Conservation (phyloP, 345 rosid genomes). For the Eucalyptus coolabah region DNA sequence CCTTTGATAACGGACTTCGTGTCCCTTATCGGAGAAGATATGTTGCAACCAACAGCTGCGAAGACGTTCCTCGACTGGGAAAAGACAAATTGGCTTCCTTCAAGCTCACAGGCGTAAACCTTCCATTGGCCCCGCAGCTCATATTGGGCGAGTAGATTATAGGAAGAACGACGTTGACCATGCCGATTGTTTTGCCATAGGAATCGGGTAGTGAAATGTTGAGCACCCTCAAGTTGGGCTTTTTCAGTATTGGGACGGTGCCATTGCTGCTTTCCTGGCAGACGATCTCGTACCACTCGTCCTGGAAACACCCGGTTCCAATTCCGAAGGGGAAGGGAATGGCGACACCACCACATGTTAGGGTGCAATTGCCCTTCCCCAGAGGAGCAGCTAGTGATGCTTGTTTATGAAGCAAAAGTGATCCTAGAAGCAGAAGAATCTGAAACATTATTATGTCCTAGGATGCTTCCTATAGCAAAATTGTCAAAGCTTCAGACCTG, state of each 20-base stretch:
- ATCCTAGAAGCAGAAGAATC: constrained; percentile 28
- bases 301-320: background rate
- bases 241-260: background rate
- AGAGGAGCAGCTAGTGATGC: background rate
- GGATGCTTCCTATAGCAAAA: too few relatives aligned
- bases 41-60: background rate
- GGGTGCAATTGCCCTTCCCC: background rate
- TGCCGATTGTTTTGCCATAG: too few relatives aligned
- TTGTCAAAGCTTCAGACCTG: background rate
- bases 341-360: background rate
- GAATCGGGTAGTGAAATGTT: background rate
- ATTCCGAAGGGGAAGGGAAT: background rate
- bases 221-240: background rate
- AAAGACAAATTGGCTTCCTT: background rate
- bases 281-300: background rate
- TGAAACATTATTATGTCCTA: background rate
- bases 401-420: background rate
- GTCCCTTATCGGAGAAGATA: background rate
- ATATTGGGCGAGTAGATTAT: background rate
- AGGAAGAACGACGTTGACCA: background rate
- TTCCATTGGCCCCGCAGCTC: background rate
- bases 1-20: background rate
- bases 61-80: background rate
- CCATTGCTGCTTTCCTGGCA: background rate
- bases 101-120: background rate